Percentiles rank a stretch among this genome's conserved stretches.
These are phyloP conservation scores for Thraustotheca clavata DNA, from an alignment of 352 stramenopile species.

Conservation along the genomic window DNA sequence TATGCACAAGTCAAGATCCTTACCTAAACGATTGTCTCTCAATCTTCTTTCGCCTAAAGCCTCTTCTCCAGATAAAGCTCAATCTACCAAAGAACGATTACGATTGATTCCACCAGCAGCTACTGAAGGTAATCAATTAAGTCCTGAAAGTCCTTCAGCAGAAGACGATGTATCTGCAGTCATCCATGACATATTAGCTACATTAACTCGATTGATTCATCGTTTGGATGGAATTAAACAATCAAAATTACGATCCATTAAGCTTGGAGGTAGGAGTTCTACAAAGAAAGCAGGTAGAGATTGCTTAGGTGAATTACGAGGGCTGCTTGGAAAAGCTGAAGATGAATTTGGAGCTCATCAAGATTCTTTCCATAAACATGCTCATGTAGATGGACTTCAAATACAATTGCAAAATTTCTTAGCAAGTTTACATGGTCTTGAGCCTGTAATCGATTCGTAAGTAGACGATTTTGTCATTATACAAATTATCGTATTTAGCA, in stretches of 20 bases:
- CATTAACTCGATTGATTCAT: constrained; percentile 36
- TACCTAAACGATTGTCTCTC: not conserved
- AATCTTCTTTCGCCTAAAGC: not conserved
- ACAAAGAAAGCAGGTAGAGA: not conserved
- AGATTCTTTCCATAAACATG: constrained; percentile 37
- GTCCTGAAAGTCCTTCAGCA: not conserved
- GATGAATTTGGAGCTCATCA: constrained; percentile 69
- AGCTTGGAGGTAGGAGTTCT: constrained; percentile 52
- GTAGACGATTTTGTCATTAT: constrained; percentile 22
- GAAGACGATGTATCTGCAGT: not conserved
- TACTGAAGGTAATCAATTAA: not conserved
- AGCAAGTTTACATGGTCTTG: constrained; percentile 47
- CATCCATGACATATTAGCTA: constrained; percentile 34
- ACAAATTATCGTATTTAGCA: not conserved
- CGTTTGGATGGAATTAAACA: constrained; percentile 53
- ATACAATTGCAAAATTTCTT: constrained; percentile 73
- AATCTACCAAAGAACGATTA: not conserved
- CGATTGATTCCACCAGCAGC: not conserved
- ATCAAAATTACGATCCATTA: constrained; percentile 49
- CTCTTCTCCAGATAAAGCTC: not conserved
- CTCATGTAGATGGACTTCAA: constrained; percentile 37
- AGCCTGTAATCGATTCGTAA: constrained; percentile 35
- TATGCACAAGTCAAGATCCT: not conserved
- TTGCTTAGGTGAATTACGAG: constrained; percentile 38
- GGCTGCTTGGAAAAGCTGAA: constrained; percentile 64